Base-by-base conservation (phyloP, 1,284 basidiomycete species). In the Fistulina hepatica region DNA sequence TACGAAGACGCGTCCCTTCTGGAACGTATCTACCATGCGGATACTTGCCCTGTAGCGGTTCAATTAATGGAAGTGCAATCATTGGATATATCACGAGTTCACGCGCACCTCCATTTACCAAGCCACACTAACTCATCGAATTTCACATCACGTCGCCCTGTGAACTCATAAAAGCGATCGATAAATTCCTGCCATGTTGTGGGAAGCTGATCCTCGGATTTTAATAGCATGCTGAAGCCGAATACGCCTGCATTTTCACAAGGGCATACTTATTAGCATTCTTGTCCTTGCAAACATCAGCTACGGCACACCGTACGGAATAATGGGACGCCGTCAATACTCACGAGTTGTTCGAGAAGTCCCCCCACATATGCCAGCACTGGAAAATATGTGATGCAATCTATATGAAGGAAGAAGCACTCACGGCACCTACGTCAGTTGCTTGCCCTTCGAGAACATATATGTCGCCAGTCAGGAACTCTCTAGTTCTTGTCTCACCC, bases 381-480 rank as follows among this genome's bases (percentile, higher is more conserved):
- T 42, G 22, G 12, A 21, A n/a, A 16, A 23, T 33, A 3, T 7
- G 27, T n/a, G 33, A 6, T 21, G n/a, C 22, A 10, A 13, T 11
- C 4, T n/a, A 16, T 25, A 24, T 16, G 10, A 10, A 21, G 11
- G 13, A 11, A 4, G 13, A 23, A 19, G 21, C 20, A 4, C 5
- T 17, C n/a, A 9, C 7, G 15, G 26, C 21, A 31, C 34, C 12
- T 19, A 35, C 33, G 12, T 9, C 17, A 7, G 20, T 39, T 6
- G 26, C 37, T 12, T 30, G 12, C 13, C 34, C 37, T 22, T 39
- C 37, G 11, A 44, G 40, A 9, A 47, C 25, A 10, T 40, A 33
- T 24, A 53, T 46, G 36, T 53, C 52, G 0, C 48, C 50, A 12
- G 49, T 28, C 6, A 46, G 13, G 4, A 15, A 11, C 12, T 42